These are phyloP conservation scores for Pseudogymnoascus sp. DNA, from an alignment of 2,329 filamentous ascomycete genomes.

Conservation along the genomic window DNA sequence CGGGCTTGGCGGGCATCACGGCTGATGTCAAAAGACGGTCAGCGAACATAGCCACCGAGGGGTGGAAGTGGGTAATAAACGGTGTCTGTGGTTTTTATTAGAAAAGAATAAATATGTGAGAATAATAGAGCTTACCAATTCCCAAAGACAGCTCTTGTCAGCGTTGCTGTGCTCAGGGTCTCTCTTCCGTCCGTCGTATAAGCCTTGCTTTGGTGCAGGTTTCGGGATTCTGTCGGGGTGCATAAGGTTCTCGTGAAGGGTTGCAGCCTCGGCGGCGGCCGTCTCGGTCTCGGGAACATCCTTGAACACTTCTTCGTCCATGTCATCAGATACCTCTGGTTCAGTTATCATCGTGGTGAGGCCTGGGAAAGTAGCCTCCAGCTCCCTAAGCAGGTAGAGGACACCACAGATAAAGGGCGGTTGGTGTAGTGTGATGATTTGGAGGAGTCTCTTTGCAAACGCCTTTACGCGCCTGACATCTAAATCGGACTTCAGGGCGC, in stretches of 20 bases:
- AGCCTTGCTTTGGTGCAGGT: conserved; percentile 26
- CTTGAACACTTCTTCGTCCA: conserved; percentile 48
- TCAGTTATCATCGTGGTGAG: conserved; percentile 73
- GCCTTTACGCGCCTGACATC: conserved; percentile 89
- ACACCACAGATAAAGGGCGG: conserved; percentile 88
- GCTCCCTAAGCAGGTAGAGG: conserved; percentile 80
- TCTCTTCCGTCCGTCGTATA: conserved; percentile 84
- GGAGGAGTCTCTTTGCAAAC: conserved; percentile 88
- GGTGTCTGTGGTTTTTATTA: conserved; percentile 43
- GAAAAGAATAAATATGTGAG: not conserved
- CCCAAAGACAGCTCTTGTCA: conserved; percentile 90
- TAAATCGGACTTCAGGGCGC: conserved; percentile 82
- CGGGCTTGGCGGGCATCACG: conserved; percentile 77
- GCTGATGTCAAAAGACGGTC: conserved; percentile 62
- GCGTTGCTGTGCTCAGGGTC: conserved; percentile 90
- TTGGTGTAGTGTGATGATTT: conserved; percentile 81
- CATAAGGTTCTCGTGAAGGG: conserved; percentile 21
- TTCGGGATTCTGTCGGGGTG: conserved; percentile 14
- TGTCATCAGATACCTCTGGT: conserved; percentile 70
- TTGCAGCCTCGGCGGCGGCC: conserved; percentile 29
- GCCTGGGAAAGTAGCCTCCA: conserved; percentile 73
- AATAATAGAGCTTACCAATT: conserved; percentile 53
- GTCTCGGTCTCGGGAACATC: conserved; percentile 54
- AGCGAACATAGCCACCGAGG: conserved; percentile 82
- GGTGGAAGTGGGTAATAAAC: conserved; percentile 79